Evolutionary conservation across 1,284 basidiomycete genomes (phyloP).

Genomic region (Trichosporon inkin): DNA sequence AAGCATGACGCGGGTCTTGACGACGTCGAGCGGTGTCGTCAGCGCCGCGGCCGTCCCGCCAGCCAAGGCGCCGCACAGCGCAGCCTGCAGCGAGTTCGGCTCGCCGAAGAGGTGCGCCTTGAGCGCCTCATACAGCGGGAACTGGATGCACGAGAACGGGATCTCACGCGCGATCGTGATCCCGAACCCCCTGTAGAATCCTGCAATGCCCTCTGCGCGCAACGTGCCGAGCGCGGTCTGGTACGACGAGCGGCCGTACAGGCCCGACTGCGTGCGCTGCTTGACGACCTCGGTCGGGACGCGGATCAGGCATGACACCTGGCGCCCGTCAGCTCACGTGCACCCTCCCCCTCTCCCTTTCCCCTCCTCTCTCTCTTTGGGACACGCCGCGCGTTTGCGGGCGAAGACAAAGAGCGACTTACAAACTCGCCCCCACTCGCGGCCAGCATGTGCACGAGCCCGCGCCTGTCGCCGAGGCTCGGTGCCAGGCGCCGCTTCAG

Average conservation of each 20-base stretch:
- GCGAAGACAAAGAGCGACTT: too few species aligned
- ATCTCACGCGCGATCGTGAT: conserved; percentile 79
- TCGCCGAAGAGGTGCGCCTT: conserved; percentile 58
- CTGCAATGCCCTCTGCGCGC: conserved; percentile 60
- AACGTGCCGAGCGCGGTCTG: conserved; percentile 54
- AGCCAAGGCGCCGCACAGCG: conserved; percentile 83
- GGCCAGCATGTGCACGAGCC: conserved; percentile 72
- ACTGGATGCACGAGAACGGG: conserved; percentile 96
- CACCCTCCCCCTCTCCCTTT: background rate
- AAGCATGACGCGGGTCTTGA: conserved; percentile 97
- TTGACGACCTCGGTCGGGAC: conserved; percentile 95
- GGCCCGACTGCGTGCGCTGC: conserved; percentile 70
- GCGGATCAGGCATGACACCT: conserved; percentile 86
- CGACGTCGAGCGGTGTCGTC: conserved; percentile 93
- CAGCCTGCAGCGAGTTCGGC: conserved; percentile 76
- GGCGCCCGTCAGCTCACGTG: conserved; percentile 20
- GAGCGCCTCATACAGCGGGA: conserved; percentile 89
- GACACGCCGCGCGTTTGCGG: too few species aligned
- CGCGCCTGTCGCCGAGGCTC: conserved; percentile 56
- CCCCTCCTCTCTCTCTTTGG: background rate
- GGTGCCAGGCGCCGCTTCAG: conserved; percentile 71
- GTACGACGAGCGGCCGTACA: conserved; percentile 52
- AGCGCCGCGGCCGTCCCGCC: conserved; percentile 83
- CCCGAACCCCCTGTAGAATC: conserved; percentile 75
- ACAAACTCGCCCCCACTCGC: conserved; percentile 82